These are phyloP conservation scores for Mucor plumbeus DNA, from an alignment of 371 early-diverging fungal species.

Conservation along the genomic window DNA sequence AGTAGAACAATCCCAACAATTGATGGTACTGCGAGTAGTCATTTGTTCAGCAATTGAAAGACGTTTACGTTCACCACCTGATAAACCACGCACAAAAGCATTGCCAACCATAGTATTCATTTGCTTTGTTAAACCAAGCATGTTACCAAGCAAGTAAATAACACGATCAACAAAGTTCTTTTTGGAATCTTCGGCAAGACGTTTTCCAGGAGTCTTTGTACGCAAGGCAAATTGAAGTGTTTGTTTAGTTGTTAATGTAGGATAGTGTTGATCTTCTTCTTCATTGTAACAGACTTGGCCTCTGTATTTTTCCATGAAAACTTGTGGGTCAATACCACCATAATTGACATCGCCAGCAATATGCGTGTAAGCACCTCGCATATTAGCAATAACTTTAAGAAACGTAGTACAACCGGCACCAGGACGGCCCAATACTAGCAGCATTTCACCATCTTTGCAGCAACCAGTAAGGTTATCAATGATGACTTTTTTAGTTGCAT, in stretches of 20 bases:
- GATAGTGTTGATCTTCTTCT: slow-evolving; percentile 76
- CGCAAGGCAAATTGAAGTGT: slow-evolving; percentile 69
- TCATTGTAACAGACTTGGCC: slow-evolving; percentile 71
- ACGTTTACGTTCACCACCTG: slow-evolving; percentile 91
- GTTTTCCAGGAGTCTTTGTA: slow-evolving; percentile 66
- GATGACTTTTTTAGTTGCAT: slow-evolving; percentile 40
- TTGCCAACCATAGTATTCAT: slow-evolving; percentile 85
- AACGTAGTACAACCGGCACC: slow-evolving; percentile 78
- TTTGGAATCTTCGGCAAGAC: slow-evolving; percentile 49
- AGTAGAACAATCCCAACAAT: slow-evolving; percentile 88
- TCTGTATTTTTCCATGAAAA: slow-evolving; percentile 57
- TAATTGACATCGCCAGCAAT: slow-evolving; percentile 65
- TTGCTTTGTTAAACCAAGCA: slow-evolving; percentile 77
- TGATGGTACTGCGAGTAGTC: slow-evolving; percentile 72
- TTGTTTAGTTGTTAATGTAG: slow-evolving; percentile 69
- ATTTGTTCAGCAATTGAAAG: slow-evolving; percentile 88
- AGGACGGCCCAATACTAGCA: slow-evolving; percentile 74
- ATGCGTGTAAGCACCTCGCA: slow-evolving; percentile 59
- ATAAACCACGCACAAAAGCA: slow-evolving; percentile 80
- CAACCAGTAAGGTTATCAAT: slow-evolving; percentile 63
- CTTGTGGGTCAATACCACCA: slow-evolving; percentile 64
- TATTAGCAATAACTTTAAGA: slow-evolving; percentile 68
- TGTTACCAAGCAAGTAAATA: slow-evolving; percentile 62
- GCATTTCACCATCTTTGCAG: slow-evolving; percentile 73
- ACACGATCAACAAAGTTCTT: slow-evolving; percentile 51